These are phyloP conservation scores for Claviceps capensis DNA, from an alignment of 2,329 filamentous ascomycete species.

Conservation along the genomic window DNA sequence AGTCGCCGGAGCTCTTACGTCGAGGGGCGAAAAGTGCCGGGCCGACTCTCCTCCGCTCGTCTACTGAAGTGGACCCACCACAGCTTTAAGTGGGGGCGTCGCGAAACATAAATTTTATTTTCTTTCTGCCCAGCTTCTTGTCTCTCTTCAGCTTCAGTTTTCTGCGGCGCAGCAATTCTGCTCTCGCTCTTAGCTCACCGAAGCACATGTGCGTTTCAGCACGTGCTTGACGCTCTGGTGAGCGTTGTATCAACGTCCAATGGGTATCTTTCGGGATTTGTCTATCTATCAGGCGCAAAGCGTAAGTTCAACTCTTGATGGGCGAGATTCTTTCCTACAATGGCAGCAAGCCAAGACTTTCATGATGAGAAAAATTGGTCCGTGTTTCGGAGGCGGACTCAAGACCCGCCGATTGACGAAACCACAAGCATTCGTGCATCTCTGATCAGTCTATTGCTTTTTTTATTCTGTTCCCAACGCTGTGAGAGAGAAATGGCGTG, in stretches of 20 bases:
- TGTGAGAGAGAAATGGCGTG: background rate
- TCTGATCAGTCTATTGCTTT: constrained; percentile 39
- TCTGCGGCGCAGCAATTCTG: background rate
- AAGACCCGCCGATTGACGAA: constrained; percentile 81
- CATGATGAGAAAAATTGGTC: constrained; percentile 80
- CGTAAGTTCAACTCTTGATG: constrained; percentile 2
- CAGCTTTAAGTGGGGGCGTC: background rate
- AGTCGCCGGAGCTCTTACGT: constrained; percentile 28
- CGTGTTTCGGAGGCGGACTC: constrained; percentile 88
- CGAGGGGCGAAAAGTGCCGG: constrained; percentile 11
- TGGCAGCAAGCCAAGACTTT: constrained; percentile 5
- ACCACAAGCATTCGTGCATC: constrained; percentile 58
- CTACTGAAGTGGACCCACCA: background rate
- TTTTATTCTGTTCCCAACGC: background rate
- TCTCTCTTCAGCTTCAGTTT: background rate
- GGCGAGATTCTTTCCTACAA: background rate
- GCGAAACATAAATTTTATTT: constrained; percentile 2
- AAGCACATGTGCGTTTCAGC: background rate
- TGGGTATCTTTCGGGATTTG: background rate
- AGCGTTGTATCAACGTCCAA: background rate
- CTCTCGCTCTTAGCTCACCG: background rate
- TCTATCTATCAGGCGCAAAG: background rate
- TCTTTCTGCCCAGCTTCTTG: background rate
- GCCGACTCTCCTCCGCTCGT: constrained; percentile 10
- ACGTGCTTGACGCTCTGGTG: too few species aligned